Evolutionary conservation across 2,329 filamentous ascomycete species (phyloP).

Genomic region (Fusarium sp.): DNA sequence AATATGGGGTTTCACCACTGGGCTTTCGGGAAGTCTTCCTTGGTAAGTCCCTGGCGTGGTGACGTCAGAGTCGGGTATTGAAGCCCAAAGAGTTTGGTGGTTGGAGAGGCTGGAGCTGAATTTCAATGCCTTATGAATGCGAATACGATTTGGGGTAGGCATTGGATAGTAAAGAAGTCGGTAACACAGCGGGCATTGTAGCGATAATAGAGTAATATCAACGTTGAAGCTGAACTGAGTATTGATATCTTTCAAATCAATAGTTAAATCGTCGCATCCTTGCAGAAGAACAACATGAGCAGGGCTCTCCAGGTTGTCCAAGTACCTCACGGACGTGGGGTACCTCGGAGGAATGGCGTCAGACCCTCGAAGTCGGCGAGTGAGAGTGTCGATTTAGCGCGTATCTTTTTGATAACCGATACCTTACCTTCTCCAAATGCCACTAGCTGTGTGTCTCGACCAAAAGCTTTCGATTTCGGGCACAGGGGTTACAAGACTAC

Average conservation of each 20-base stretch:
- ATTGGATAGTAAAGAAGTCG: too few relatives aligned
- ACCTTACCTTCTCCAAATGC: conserved; percentile 19
- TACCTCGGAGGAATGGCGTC: conserved; percentile 28
- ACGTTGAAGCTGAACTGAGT: not conserved
- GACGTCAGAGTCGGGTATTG: conserved; percentile 26
- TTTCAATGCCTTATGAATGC: not conserved
- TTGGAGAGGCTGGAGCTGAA: not conserved
- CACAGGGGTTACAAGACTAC: conserved; percentile 2
- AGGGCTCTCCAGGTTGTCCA: conserved; percentile 3
- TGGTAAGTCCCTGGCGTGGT: conserved; percentile 5
- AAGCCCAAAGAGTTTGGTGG: not conserved
- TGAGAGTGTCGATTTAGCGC: conserved; percentile 16
- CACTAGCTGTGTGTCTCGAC: conserved; percentile 4
- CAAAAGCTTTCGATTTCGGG: not conserved
- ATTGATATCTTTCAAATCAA: not conserved
- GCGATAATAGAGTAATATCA: not conserved
- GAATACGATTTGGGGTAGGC: not conserved
- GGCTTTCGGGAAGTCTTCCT: conserved; percentile 4
- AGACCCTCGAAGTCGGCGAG: conserved; percentile 6
- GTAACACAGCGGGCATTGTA: not conserved
- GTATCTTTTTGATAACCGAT: conserved; percentile 13
- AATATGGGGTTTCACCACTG: conserved; percentile 14
- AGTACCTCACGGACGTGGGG: conserved; percentile 19
- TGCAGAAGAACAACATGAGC: conserved; percentile 1
- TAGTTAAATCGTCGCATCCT: not conserved